Percentiles rank a stretch among this genome's conserved stretches.
phyloP scores from a whole-genome alignment of 2,329 filamentous ascomycete species.

The Fusarium sp. region DNA sequence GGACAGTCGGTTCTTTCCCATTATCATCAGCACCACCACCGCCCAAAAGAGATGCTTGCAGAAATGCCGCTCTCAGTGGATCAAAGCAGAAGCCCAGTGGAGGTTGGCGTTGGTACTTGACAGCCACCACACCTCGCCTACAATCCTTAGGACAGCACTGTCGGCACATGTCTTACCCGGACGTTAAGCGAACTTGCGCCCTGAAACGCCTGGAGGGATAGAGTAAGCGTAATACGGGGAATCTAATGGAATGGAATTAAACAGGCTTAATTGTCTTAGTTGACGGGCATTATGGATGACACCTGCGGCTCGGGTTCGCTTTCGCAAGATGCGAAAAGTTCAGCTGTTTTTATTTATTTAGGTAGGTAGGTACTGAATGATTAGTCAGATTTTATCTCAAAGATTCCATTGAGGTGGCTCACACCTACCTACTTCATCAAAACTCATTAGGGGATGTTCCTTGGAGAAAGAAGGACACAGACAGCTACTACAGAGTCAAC shows the following conservation, averaged over 20 bases:
- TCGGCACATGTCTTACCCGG: slow-evolving; percentile 20
- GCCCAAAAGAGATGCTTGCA: slow-evolving; percentile 34
- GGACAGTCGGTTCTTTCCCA: slow-evolving; percentile 30
- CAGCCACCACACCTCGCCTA: slow-evolving; percentile 9
- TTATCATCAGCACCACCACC: slow-evolving; percentile 5
- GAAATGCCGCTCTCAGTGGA: slow-evolving; percentile 22
- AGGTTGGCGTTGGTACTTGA: background rate
- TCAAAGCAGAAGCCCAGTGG: background rate
- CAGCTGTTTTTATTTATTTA: background rate
- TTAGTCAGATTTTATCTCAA: background rate
- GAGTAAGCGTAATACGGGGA: slow-evolving; percentile 4
- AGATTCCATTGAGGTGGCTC: background rate
- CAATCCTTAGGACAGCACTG: slow-evolving; percentile 12
- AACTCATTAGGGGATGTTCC: slow-evolving; percentile 4
- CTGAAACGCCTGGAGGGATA: slow-evolving; percentile 19
- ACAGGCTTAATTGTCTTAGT: slow-evolving; percentile 1
- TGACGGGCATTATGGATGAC: background rate
- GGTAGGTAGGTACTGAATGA: background rate
- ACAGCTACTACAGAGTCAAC: background rate
- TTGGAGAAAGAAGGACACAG: background rate
- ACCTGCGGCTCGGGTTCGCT: background rate
- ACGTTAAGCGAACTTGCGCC: slow-evolving; percentile 31
- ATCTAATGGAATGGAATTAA: background rate
- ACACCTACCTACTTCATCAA: slow-evolving; percentile 3
- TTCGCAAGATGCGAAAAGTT: slow-evolving; percentile 3